Conservation (phyloP, 768 basidiomycete genomes). For the Podaxis sp. region DNA sequence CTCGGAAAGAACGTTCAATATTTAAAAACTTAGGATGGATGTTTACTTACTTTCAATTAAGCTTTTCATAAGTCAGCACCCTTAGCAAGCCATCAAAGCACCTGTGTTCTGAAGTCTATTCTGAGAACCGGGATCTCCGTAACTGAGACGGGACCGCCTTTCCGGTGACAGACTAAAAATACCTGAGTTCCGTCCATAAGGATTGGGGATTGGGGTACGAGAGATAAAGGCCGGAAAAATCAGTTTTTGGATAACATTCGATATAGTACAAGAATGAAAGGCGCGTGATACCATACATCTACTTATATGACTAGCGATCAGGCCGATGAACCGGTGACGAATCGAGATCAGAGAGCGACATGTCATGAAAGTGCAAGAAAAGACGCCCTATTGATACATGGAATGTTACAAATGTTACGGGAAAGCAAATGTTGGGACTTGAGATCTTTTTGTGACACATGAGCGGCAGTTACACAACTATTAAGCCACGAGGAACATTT, state of each 20-base stretch:
- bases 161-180: not conserved
- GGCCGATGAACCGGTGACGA: not conserved
- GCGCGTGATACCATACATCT: not conserved
- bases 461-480: not conserved
- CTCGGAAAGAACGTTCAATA: not conserved
- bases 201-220: not conserved
- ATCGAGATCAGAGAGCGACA: not conserved
- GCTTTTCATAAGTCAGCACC: not conserved
- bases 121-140: not conserved
- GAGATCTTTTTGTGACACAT: not conserved
- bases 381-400: not conserved
- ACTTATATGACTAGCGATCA: not conserved
- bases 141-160: not conserved
- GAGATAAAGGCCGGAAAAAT: not conserved
- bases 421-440: not conserved
- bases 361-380: not conserved
- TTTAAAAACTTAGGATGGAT: not conserved
- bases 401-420: not conserved
- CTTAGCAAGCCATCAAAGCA: not conserved
- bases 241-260: not conserved
- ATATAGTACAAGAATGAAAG: not conserved
- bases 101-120: not conserved
- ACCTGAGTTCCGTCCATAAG: not conserved
- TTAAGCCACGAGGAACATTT: not conserved
- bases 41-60: not conserved